phyloP scores from a whole-genome alignment of 306 rosid genomes.

The Canavalia gladiata region DNA sequence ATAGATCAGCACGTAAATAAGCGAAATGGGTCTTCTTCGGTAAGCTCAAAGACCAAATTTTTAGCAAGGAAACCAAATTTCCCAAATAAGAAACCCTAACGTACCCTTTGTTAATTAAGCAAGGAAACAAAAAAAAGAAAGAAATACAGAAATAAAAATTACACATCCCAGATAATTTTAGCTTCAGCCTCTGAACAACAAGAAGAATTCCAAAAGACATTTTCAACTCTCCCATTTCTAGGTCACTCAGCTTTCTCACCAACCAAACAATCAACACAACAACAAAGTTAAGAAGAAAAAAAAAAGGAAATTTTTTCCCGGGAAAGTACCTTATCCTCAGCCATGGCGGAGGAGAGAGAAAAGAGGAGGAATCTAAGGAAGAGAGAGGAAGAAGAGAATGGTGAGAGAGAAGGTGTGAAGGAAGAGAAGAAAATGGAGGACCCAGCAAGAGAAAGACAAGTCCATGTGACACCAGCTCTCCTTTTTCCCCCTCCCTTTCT shows the following conservation, averaged over 20 bases:
- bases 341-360: slow-evolving; percentile 61
- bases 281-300: neutral
- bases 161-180: slow-evolving; percentile 37
- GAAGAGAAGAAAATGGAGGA: slow-evolving; percentile 54
- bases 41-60: slow-evolving; percentile 37
- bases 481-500: slow-evolving; percentile 34
- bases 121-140: neutral
- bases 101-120: neutral
- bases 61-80: slow-evolving; percentile 22
- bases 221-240: slow-evolving; percentile 8
- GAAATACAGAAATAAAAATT: slow-evolving; percentile 11
- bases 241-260: slow-evolving; percentile 40
- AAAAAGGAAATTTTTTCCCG: neutral
- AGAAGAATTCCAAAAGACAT: slow-evolving; percentile 9
- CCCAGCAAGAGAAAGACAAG: slow-evolving; percentile 77
- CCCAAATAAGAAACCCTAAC: slow-evolving; percentile 48
- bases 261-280: slow-evolving; percentile 40
- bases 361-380: slow-evolving; percentile 47
- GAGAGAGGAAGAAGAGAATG: slow-evolving; percentile 50
- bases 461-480: slow-evolving; percentile 94
- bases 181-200: slow-evolving; percentile 10
- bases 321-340: slow-evolving; percentile 84
- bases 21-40: slow-evolving; percentile 14
- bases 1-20: slow-evolving; percentile 53
- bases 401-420: slow-evolving; percentile 47